Percentiles rank a stretch among this genome's conserved stretches.
These are phyloP conservation scores for Fonsecaea monophora DNA, from an alignment of 2,329 filamentous ascomycete species.

Conservation along the genomic window DNA sequence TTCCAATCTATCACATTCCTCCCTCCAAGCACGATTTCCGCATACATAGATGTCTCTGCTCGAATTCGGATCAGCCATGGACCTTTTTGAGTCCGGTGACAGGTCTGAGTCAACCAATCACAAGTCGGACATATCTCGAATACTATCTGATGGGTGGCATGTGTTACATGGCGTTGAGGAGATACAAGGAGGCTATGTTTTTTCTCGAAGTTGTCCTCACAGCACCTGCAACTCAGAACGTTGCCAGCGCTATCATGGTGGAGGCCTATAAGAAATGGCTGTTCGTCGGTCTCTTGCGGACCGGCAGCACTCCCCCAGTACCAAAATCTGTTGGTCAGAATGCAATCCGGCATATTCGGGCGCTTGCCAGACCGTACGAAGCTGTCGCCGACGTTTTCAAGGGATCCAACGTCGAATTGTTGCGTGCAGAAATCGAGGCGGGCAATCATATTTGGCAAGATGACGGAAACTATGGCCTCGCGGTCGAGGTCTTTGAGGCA, in stretches of 20 bases:
- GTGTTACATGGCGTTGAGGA: constrained; percentile 65
- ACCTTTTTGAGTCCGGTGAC: constrained; percentile 47
- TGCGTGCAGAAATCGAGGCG: constrained; percentile 69
- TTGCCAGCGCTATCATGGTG: constrained; percentile 77
- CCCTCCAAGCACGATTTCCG: constrained; percentile 37
- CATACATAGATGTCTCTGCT: constrained; percentile 42
- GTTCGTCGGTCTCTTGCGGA: constrained; percentile 73
- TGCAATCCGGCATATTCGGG: constrained; percentile 64
- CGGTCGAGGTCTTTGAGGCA: constrained; percentile 71
- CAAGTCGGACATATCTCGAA: constrained; percentile 60
- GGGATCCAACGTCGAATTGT: constrained; percentile 61
- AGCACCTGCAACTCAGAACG: constrained; percentile 67
- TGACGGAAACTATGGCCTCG: constrained; percentile 76
- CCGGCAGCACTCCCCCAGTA: constrained; percentile 64
- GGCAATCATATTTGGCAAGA: constrained; percentile 67
- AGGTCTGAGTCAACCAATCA: constrained; percentile 50
- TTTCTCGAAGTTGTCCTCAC: constrained; percentile 71
- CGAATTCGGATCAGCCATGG: constrained; percentile 42
- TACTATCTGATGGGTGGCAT: constrained; percentile 72
- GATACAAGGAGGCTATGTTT: constrained; percentile 68
- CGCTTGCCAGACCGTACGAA: constrained; percentile 72
- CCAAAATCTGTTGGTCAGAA: constrained; percentile 63
- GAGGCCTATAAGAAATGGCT: constrained; percentile 94
- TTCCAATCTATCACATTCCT: constrained; percentile 52
- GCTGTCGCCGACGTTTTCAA: constrained; percentile 73